Percentiles rank a stretch among this genome's conserved stretches.
Conservation (phyloP, 768 basidiomycete species). For the Boletellus emodensis region DNA sequence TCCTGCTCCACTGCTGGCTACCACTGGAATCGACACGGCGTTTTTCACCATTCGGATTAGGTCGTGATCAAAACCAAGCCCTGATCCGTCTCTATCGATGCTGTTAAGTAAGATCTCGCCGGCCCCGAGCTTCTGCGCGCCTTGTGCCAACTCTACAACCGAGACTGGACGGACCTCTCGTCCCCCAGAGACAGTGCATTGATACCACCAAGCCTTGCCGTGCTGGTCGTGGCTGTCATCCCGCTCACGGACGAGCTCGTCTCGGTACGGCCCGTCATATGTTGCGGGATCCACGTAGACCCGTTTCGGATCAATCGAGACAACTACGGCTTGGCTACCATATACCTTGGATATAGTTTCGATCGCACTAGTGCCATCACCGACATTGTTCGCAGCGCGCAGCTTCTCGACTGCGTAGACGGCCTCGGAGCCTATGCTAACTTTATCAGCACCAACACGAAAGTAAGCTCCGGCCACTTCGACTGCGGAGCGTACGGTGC, state of each 20-base stretch:
- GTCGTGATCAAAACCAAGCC: conserved; percentile 86
- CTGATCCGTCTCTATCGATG: conserved; percentile 94
- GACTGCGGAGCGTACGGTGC: conserved; percentile 77
- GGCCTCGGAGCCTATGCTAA: conserved; percentile 95
- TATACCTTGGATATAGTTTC: conserved; percentile 89
- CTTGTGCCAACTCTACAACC: conserved; percentile 85
- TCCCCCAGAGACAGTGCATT: conserved; percentile 94
- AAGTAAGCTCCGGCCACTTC: conserved; percentile 97
- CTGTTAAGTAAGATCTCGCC: conserved; percentile 95
- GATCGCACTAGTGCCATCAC: conserved; percentile 79
- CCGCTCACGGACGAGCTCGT: conserved; percentile 53
- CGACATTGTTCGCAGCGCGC: conserved; percentile 43
- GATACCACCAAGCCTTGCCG: conserved; percentile 95
- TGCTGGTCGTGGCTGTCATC: conserved; percentile 49
- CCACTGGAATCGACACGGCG: conserved; percentile 83
- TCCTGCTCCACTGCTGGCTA: conserved; percentile 95
- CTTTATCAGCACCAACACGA: conserved; percentile 96
- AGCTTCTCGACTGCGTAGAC: conserved; percentile 90
- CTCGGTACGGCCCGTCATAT: conserved; percentile 66
- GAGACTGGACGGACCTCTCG: conserved; percentile 80
- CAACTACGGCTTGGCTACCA: conserved; percentile 96
- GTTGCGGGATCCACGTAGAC: conserved; percentile 65
- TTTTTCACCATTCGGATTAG: conserved; percentile 72
- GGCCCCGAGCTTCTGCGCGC: conserved; percentile 87
- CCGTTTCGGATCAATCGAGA: conserved; percentile 90